A percentile compares a stretch with the other conserved stretches of the same genome.
Conservation (phyloP, 495 filamentous ascomycete species). For the Paragyromitra xinjiangensis region DNA sequence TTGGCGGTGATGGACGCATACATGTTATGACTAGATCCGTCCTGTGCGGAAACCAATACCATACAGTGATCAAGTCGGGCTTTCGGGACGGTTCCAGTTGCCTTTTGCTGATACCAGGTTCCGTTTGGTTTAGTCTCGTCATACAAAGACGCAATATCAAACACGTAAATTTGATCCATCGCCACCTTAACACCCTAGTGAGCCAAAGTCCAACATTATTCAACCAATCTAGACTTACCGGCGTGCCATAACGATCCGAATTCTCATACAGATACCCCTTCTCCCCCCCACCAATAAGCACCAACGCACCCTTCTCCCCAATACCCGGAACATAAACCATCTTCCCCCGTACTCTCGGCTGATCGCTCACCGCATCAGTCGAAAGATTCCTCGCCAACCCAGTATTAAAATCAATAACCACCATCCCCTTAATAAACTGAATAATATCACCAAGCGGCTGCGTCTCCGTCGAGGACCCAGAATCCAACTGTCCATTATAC, state of each 20-base stretch:
- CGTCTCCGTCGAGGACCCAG: slow-evolving; percentile 31
- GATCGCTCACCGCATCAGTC: slow-evolving; percentile 31
- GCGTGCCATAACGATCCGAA: slow-evolving; percentile 24
- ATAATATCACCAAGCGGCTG: slow-evolving; percentile 23
- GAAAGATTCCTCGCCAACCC: slow-evolving; percentile 39
- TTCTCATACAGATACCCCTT: slow-evolving; percentile 24
- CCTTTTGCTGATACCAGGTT: slow-evolving; percentile 66
- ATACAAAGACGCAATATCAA: slow-evolving; percentile 58
- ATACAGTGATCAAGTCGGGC: slow-evolving; percentile 66
- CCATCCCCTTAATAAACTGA: slow-evolving; percentile 42
- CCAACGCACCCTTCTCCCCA: slow-evolving; percentile 59
- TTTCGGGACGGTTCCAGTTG: slow-evolving; percentile 62
- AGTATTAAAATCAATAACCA: slow-evolving; percentile 44
- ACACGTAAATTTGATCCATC: slow-evolving; percentile 37
- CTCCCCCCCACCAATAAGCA: slow-evolving; percentile 60
- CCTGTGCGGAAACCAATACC: slow-evolving; percentile 65
- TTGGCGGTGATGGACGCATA: slow-evolving; percentile 34
- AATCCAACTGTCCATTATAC: slow-evolving; percentile 41
- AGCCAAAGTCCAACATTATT: background rate
- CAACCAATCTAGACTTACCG: slow-evolving; percentile 25
- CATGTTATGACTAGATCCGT: slow-evolving; percentile 66
- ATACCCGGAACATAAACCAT: slow-evolving; percentile 58
- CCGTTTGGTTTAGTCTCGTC: slow-evolving; percentile 59
- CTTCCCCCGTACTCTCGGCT: slow-evolving; percentile 38
- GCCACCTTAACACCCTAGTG: slow-evolving; percentile 24